These are phyloP conservation scores for Brassica cretica DNA, from an alignment of 345 rosid species.

Conservation along the genomic window DNA sequence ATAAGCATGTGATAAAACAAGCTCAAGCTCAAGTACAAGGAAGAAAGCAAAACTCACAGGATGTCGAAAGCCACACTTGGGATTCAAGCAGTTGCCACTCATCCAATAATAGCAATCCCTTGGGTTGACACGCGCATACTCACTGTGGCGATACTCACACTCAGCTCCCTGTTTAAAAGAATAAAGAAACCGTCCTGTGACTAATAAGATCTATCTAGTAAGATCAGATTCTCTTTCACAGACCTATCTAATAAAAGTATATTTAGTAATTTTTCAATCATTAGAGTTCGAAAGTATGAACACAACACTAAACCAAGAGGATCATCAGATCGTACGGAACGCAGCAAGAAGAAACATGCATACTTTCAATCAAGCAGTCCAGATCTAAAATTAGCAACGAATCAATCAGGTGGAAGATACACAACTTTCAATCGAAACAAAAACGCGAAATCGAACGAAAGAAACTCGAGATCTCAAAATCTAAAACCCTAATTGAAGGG, in stretches of 20 bases:
- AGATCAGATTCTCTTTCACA: too few species aligned
- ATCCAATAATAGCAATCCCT: constrained; percentile 95
- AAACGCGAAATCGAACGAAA: constrained; percentile 13
- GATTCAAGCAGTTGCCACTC: constrained; percentile 91
- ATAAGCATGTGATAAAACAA: constrained; percentile 4
- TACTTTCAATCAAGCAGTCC: neutral
- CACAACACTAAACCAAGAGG: neutral
- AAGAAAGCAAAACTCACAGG: constrained; percentile 62
- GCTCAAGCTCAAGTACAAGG: neutral
- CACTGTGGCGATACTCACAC: constrained; percentile 98
- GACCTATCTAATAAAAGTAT: too few species aligned
- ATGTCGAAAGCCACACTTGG: constrained; percentile 87
- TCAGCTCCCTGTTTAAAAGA: constrained; percentile 65
- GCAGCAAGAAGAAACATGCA: neutral
- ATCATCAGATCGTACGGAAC: constrained; percentile 1
- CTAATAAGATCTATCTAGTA: too few species aligned
- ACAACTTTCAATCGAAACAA: neutral
- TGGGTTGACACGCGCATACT: constrained; percentile 88
- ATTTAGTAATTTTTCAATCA: neutral
- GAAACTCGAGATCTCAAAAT: constrained; percentile 29
- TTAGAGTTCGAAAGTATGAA: neutral
- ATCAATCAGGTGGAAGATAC: neutral
- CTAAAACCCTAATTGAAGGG: constrained; percentile 44
- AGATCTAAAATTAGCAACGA: constrained; percentile 27
- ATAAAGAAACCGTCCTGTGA: neutral